Conservation (phyloP, 1,284 basidiomycete species). For the Moesziomyces aphidis region DNA sequence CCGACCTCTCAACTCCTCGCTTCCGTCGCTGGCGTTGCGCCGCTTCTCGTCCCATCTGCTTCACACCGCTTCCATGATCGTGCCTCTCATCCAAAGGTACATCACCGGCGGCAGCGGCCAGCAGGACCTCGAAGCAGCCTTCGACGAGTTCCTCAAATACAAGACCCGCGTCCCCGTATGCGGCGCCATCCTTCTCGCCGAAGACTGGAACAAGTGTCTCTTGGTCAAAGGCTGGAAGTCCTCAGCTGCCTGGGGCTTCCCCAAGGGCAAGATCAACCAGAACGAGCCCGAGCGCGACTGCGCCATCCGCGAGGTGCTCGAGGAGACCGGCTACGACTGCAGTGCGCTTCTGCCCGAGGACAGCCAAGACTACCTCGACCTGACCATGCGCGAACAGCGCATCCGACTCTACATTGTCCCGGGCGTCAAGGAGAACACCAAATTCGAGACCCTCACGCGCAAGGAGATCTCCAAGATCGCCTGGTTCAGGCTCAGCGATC, state of each 20-base stretch:
- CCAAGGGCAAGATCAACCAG: conserved; percentile 98
- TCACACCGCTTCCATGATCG: conserved; percentile 58
- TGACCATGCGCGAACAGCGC: conserved; percentile 87
- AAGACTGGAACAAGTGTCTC: conserved; percentile 79
- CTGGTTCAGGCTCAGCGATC: conserved; percentile 90
- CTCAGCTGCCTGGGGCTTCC: conserved; percentile 96
- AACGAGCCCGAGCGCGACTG: conserved; percentile 72
- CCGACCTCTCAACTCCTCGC: conserved; percentile 81
- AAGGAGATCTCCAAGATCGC: conserved; percentile 99
- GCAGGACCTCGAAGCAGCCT: conserved; percentile 62
- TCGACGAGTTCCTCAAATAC: conserved; percentile 73
- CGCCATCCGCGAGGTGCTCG: conserved; percentile 73
- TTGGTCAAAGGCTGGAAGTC: conserved; percentile 93
- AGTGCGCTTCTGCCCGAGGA: conserved; percentile 50
- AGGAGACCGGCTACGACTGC: conserved; percentile 67
- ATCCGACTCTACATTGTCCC: conserved; percentile 93
- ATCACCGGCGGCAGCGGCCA: conserved; percentile 55
- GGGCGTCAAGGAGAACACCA: conserved; percentile 87
- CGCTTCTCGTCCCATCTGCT: conserved; percentile 92
- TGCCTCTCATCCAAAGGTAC: conserved; percentile 65
- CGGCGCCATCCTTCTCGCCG: conserved; percentile 93
- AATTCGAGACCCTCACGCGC: conserved; percentile 91
- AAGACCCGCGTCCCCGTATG: conserved; percentile 99
- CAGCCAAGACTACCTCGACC: conserved; percentile 77
- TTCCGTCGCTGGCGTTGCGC: conserved; percentile 82